Evolutionary conservation across 2,329 filamentous ascomycete species (phyloP).

Genomic region (Curvularia lunata): DNA sequence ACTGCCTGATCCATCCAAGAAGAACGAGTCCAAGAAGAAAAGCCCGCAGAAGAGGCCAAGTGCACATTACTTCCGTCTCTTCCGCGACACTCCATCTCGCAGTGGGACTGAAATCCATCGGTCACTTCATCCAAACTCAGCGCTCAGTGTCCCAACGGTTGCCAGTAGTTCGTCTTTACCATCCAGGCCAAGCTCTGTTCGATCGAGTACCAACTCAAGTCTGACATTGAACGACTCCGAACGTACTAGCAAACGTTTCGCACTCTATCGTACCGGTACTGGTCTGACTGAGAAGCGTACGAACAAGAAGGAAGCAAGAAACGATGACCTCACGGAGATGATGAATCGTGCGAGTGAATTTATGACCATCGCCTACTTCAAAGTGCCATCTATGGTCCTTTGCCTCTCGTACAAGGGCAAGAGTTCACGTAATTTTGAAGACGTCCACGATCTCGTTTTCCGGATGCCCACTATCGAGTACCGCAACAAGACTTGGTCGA

Average conservation of each 20-base stretch:
- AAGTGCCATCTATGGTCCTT: conserved; percentile 91
- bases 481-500: conserved; percentile 99
- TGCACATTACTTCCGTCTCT: conserved; percentile 45
- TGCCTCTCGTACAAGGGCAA: conserved; percentile 97
- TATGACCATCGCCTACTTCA: conserved; percentile 96
- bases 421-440: conserved; percentile 92
- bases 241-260: conserved; percentile 48
- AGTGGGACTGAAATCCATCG: conserved; percentile 41
- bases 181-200: conserved; percentile 40
- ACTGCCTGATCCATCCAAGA: conserved; percentile 54
- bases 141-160: conserved; percentile 18
- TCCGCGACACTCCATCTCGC: conserved; percentile 41
- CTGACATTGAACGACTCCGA: conserved; percentile 37
- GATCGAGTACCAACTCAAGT: conserved; percentile 34
- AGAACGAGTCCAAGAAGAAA: conserved; percentile 39
- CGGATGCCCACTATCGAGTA: conserved; percentile 93
- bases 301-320: conserved; percentile 65
- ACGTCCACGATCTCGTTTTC: conserved; percentile 98
- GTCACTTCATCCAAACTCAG: conserved; percentile 40
- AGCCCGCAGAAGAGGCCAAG: conserved; percentile 34
- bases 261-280: conserved; percentile 49
- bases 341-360: conserved; percentile 93
- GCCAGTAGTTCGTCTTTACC: conserved; percentile 17
- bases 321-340: conserved; percentile 96
- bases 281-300: conserved; percentile 54